Conservation (phyloP, 768 basidiomycete genomes). For the Imleria badia region DNA sequence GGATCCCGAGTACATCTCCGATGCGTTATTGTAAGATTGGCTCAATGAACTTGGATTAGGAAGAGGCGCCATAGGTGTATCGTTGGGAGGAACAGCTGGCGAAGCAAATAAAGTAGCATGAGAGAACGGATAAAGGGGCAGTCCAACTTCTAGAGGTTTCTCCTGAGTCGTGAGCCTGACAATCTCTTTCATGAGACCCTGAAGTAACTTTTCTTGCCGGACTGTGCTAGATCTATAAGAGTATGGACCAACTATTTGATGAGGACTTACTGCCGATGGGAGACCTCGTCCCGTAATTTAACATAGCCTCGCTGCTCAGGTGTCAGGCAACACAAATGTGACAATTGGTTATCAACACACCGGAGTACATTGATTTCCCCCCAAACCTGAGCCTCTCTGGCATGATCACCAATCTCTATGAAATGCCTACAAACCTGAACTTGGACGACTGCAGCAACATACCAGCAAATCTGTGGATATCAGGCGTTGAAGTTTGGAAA, state of each 20-base stretch:
- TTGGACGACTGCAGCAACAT: slow-evolving; percentile 84
- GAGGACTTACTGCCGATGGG: slow-evolving; percentile 73
- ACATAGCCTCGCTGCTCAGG: slow-evolving; percentile 69
- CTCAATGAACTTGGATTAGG: slow-evolving; percentile 22
- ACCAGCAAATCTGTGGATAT: slow-evolving; percentile 76
- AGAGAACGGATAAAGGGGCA: slow-evolving; percentile 83
- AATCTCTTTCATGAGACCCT: slow-evolving; percentile 83
- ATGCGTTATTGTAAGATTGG: slow-evolving; percentile 5
- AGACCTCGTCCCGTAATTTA: slow-evolving; percentile 75
- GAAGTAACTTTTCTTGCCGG: slow-evolving; percentile 79
- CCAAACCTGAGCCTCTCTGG: slow-evolving; percentile 77
- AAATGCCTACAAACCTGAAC: slow-evolving; percentile 85
- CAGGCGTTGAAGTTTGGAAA: slow-evolving; percentile 7
- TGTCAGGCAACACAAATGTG: slow-evolving; percentile 6
- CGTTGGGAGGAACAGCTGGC: slow-evolving; percentile 37
- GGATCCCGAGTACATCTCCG: slow-evolving; percentile 10
- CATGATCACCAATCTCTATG: slow-evolving; percentile 76
- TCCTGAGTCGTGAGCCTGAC: slow-evolving; percentile 80
- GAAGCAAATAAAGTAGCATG: slow-evolving; percentile 60
- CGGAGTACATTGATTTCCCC: slow-evolving; percentile 83
- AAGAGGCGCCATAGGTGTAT: slow-evolving; percentile 28
- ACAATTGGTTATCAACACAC: slow-evolving; percentile 37
- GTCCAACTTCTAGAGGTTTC: slow-evolving; percentile 74
- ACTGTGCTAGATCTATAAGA: slow-evolving; percentile 41
- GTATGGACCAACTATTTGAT: not conserved